Conservation (phyloP, 179 eudicot genomes). For the Beta macrorhiza region DNA sequence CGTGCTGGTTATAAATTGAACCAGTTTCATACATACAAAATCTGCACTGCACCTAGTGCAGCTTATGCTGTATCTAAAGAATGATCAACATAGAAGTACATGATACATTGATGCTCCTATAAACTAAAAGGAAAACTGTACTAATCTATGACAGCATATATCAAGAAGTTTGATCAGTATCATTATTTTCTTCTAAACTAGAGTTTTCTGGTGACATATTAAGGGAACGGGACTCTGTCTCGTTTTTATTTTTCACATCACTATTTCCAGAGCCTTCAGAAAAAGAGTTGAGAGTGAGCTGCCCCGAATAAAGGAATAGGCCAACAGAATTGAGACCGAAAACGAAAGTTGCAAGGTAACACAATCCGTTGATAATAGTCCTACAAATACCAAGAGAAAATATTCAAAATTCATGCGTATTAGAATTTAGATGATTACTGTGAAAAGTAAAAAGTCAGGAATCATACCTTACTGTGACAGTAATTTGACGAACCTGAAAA, state of each 20-base stretch:
- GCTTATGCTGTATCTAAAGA: neutral
- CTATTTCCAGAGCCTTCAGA: slow-evolving; percentile 42
- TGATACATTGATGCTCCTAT: neutral
- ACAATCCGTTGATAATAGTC: slow-evolving; percentile 79
- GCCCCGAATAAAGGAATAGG: slow-evolving; percentile 67
- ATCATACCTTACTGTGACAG: slow-evolving; percentile 75
- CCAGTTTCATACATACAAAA: slow-evolving; percentile 13
- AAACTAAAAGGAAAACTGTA: neutral
- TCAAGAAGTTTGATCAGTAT: slow-evolving; percentile 47
- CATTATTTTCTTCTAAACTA: slow-evolving; percentile 27
- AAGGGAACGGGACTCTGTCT: slow-evolving; percentile 29
- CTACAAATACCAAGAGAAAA: slow-evolving; percentile 41
- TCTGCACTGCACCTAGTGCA: neutral
- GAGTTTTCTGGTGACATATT: slow-evolving; percentile 32
- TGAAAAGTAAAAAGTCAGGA: neutral
- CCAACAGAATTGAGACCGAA: slow-evolving; percentile 80
- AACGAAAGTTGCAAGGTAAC: slow-evolving; percentile 91
- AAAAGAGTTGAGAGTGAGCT: slow-evolving; percentile 64
- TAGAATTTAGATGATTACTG: neutral
- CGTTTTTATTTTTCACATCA: slow-evolving; percentile 22
- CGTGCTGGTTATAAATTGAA: neutral
- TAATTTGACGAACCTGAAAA: slow-evolving; percentile 92
- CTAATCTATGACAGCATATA: slow-evolving; percentile 8
- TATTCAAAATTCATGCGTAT: slow-evolving; percentile 1
- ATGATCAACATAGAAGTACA: slow-evolving; percentile 9